phyloP scores from a whole-genome alignment of 345 rosid genomes.

The Moringa oleifera region DNA sequence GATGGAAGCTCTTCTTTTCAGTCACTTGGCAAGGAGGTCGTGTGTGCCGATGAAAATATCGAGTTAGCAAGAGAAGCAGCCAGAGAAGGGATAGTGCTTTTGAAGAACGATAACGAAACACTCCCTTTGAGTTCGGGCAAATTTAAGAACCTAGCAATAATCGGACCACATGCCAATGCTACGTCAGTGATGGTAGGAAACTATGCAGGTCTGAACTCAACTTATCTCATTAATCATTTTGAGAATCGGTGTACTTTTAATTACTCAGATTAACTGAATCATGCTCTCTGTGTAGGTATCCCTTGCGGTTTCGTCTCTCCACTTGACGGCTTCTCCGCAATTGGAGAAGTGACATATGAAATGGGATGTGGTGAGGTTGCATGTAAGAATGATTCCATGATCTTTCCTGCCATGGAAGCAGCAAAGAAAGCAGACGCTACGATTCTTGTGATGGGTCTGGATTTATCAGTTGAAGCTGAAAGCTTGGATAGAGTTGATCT shows the following conservation, averaged over 20 bases:
- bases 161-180: too few relatives aligned
- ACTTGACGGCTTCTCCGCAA: constrained; percentile 33
- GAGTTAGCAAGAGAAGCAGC: too few relatives aligned
- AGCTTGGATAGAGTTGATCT: too few relatives aligned
- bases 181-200: constrained; percentile 57
- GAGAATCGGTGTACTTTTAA: neutral
- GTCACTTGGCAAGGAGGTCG: constrained; percentile 27
- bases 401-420: constrained; percentile 44
- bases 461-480: too few relatives aligned
- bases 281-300: constrained; percentile 18
- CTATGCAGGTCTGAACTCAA: constrained; percentile 35
- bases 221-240: neutral
- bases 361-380: constrained; percentile 50
- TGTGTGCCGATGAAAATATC: constrained; percentile 31
- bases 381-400: constrained; percentile 27
- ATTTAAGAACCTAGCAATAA: constrained; percentile 27
- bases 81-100: too few relatives aligned
- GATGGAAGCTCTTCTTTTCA: too few relatives aligned
- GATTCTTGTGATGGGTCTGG: too few relatives aligned
- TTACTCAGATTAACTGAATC: neutral
- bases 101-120: too few relatives aligned
- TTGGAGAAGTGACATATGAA: constrained; percentile 22
- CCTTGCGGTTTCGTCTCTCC: constrained; percentile 47
- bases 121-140: too few relatives aligned
- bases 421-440: too few relatives aligned